Conservation (phyloP, 2,329 filamentous ascomycete genomes). For the Colletotrichum sp. region DNA sequence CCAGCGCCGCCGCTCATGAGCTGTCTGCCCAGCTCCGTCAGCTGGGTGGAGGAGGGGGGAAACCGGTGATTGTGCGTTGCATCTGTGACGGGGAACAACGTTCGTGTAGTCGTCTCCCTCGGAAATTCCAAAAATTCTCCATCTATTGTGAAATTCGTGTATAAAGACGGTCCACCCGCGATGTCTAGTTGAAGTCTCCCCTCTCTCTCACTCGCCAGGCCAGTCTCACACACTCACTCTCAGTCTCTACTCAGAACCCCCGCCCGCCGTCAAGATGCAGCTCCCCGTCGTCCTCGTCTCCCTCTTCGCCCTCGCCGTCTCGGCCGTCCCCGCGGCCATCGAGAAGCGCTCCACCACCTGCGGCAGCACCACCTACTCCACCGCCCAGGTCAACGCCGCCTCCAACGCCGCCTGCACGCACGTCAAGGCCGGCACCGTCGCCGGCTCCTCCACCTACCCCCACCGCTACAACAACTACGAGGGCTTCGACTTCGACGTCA, state of each 20-base stretch:
- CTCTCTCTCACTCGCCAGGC: neutral
- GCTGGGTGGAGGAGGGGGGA: neutral
- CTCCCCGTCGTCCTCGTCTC: constrained; percentile 17
- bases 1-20: neutral
- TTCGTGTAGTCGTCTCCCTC: neutral
- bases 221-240: neutral
- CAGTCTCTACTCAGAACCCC: neutral
- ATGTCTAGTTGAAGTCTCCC: neutral
- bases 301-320: constrained; percentile 15
- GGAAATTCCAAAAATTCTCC: neutral
- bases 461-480: constrained; percentile 69
- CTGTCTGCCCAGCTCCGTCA: neutral
- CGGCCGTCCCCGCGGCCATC: constrained; percentile 10
- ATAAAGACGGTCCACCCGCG: neutral
- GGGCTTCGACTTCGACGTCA: constrained; percentile 63
- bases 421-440: constrained; percentile 42
- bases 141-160: neutral
- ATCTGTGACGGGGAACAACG: neutral
- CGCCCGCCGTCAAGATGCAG: constrained; percentile 9
- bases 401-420: constrained; percentile 57
- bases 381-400: constrained; percentile 53
- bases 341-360: constrained; percentile 50
- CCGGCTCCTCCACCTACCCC: constrained; percentile 51
- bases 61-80: neutral
- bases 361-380: constrained; percentile 58